Conservation (phyloP, 495 filamentous ascomycete species). For the Penicillium odoratum region DNA sequence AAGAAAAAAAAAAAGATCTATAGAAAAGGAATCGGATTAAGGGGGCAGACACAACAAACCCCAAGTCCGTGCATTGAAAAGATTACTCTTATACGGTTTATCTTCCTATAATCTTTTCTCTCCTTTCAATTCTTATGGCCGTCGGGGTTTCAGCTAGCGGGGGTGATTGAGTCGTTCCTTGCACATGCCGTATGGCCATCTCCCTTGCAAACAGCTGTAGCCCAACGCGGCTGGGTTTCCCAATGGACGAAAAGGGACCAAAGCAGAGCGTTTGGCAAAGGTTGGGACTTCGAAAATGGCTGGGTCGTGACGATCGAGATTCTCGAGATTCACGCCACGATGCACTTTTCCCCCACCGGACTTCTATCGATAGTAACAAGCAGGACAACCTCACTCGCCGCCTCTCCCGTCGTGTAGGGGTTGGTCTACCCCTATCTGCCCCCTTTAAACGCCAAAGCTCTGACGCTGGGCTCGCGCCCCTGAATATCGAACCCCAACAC, state of each 20-base stretch:
- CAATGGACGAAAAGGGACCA: slow-evolving; percentile 36
- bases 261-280: slow-evolving; percentile 56
- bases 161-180: slow-evolving; percentile 37
- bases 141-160: slow-evolving; percentile 31
- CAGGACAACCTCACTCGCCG: slow-evolving; percentile 52
- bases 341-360: slow-evolving; percentile 17
- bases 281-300: slow-evolving; percentile 46
- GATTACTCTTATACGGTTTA: not conserved
- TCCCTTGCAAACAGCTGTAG: slow-evolving; percentile 45
- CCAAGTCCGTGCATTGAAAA: not conserved
- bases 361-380: slow-evolving; percentile 33
- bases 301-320: slow-evolving; percentile 50
- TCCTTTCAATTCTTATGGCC: slow-evolving; percentile 41
- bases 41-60: not conserved
- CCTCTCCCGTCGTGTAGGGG: slow-evolving; percentile 70
- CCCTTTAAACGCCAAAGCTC: slow-evolving; percentile 82
- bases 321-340: slow-evolving; percentile 20
- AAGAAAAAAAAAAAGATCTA: not conserved
- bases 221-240: slow-evolving; percentile 39
- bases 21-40: not conserved
- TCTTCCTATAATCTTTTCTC: not conserved
- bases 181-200: slow-evolving; percentile 44
- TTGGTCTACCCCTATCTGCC: slow-evolving; percentile 69
- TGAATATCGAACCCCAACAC: slow-evolving; percentile 55
- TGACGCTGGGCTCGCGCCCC: slow-evolving; percentile 71